Percentiles rank a stretch among this genome's conserved stretches.
These are phyloP conservation scores for Coffea canephora DNA, from an alignment of 257 asterid genomes.

Conservation along the genomic window DNA sequence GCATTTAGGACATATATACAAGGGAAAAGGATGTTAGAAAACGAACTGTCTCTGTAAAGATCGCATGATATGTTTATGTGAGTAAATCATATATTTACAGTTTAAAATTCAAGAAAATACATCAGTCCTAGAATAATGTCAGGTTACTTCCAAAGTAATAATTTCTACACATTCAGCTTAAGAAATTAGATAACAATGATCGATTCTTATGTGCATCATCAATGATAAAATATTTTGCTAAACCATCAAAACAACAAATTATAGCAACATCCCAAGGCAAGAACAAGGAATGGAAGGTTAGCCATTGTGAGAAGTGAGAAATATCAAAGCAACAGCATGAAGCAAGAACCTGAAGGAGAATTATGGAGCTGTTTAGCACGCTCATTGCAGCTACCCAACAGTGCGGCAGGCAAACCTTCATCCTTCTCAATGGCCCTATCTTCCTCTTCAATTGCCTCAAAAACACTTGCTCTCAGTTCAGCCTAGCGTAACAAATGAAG, in stretches of 20 bases:
- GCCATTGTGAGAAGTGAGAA: background rate
- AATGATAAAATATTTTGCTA: background rate
- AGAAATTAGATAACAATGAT: background rate
- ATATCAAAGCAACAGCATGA: background rate
- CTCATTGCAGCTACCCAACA: constrained; percentile 94
- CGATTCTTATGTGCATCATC: background rate
- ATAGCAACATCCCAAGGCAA: background rate
- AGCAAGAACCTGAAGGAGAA: constrained; percentile 75
- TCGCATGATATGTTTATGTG: background rate
- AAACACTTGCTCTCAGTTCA: constrained; percentile 93
- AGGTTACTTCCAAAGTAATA: background rate
- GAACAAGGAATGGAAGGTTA: background rate
- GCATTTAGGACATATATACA: constrained; percentile 24
- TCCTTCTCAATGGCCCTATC: constrained; percentile 74
- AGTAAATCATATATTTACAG: background rate
- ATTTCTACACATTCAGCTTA: background rate
- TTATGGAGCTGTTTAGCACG: constrained; percentile 89
- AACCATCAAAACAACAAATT: background rate
- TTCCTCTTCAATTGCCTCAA: constrained; percentile 96
- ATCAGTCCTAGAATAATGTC: background rate
- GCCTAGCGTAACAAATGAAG: constrained; percentile 49
- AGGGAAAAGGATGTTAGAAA: background rate
- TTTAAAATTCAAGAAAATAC: background rate
- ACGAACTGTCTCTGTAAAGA: background rate
- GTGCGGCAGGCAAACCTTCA: constrained; percentile 85